Evolutionary conservation across 2,329 filamentous ascomycete species (phyloP).

Genomic region (Knoxdaviesia proteae): DNA sequence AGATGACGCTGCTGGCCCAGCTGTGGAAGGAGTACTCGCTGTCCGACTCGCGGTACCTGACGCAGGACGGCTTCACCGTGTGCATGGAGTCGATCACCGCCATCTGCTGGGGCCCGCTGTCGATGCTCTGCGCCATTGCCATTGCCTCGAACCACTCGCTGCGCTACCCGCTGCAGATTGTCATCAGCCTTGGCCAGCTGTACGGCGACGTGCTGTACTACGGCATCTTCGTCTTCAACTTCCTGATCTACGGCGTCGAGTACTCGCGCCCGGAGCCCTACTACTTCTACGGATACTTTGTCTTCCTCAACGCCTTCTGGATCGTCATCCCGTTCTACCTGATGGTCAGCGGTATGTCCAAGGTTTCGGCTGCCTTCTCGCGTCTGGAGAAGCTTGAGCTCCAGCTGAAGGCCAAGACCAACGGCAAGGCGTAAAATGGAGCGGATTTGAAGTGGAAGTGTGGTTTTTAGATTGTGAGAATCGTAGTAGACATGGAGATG

Average conservation of each 20-base stretch:
- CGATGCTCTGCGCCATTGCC: slow-evolving; percentile 22
- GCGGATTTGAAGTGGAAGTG: too few species aligned
- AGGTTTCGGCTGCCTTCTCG: too few species aligned
- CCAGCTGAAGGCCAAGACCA: too few species aligned
- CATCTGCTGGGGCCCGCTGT: slow-evolving; percentile 30
- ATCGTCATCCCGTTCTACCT: slow-evolving; percentile 23
- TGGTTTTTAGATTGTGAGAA: too few species aligned
- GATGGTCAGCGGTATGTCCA: slow-evolving; percentile 5
- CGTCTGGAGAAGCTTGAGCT: too few species aligned
- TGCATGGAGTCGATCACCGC: slow-evolving; percentile 34
- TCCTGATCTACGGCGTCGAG: slow-evolving; percentile 14
- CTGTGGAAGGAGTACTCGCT: slow-evolving; percentile 38
- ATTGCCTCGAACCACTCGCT: slow-evolving; percentile 22
- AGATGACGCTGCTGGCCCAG: slow-evolving; percentile 25
- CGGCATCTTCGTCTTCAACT: slow-evolving; percentile 22
- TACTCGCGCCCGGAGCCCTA: slow-evolving; percentile 28
- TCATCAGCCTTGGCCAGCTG: slow-evolving; percentile 24
- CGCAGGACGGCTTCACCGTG: slow-evolving; percentile 29
- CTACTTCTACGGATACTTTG: slow-evolving; percentile 32
- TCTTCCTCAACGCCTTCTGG: slow-evolving; percentile 32
- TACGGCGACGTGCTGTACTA: slow-evolving; percentile 34
- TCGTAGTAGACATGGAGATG: too few species aligned
- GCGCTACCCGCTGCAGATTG: slow-evolving; percentile 25
- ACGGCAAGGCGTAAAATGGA: too few species aligned
- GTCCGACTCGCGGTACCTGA: slow-evolving; percentile 34